Base-by-base conservation (phyloP, 2,329 filamentous ascomycete genomes). In the Pestalotiopsis sp. region DNA sequence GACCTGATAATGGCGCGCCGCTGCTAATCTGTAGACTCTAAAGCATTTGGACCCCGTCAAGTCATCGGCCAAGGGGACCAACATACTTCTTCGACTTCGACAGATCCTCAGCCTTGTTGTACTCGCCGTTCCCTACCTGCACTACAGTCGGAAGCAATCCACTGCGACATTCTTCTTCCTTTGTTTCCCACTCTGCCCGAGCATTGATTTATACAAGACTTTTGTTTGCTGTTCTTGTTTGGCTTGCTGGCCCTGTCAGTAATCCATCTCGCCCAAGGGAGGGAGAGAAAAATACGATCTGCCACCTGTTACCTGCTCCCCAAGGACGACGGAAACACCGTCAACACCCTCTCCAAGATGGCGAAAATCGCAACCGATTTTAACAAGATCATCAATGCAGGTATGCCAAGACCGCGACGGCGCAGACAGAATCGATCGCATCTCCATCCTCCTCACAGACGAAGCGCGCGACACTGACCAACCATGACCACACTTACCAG, bases 381-480 rank as follows among this genome's bases (percentile, higher is more conserved):
- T 70, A 83, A 88, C 75, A 86, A 85, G 77, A 85, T 88, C 71
- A 87, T 88, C 75, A 77, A 86, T 59, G 82, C 84, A 45, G 85
- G 86, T 88, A 80, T 31, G 71, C 66, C 52, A 23, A 13, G 7
- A 39, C 59, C 62, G 45, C 31, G 59, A 20, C n/a, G 12, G 6
- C 39, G 20, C 12, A 14, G 27, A 17, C 6, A 52, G 17, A 9
- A 6, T n/a, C 17, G 45, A 52, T 41, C 38, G 14, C 41, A 25
- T 59, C 59, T 70, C 67, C 49, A 62, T 31, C 14, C 25, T 3
- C 27, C 6, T 36, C n/a, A 31, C 52, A 36, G 56, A 36, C 68
- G 67, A 27, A 25, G 11, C 31, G 17, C 45, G 45, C 39, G 45
- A 17, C 14, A 52, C 45, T 52, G 17, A 52, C 45, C 45, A n/a